Evolutionary conservation across 2,329 filamentous ascomycete genomes (phyloP).

Genomic region (Xylariales sp.): DNA sequence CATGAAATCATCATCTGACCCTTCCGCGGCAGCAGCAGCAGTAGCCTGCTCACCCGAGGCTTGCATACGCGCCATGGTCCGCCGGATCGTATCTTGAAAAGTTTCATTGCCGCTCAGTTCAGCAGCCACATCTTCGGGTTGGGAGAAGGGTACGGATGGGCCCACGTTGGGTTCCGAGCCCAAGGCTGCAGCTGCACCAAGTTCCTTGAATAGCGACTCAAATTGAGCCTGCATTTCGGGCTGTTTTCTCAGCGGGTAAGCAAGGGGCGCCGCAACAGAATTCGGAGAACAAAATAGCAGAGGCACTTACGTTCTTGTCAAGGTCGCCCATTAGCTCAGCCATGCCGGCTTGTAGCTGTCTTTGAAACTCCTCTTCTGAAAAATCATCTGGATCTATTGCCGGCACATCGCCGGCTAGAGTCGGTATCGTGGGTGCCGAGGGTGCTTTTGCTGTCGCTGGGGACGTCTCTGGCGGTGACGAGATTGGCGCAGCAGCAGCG

Average conservation of each 20-base stretch:
- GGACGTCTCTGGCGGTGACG: conserved; percentile 6
- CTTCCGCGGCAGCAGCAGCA: conserved; percentile 65
- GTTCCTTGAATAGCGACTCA: conserved; percentile 70
- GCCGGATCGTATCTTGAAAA: conserved; percentile 89
- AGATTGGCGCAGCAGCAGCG: conserved; percentile 4
- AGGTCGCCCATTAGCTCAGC: conserved; percentile 72
- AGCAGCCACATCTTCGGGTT: conserved; percentile 20
- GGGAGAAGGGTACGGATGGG: conserved; percentile 16
- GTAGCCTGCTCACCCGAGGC: conserved; percentile 81
- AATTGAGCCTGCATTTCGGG: conserved; percentile 76
- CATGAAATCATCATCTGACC: conserved; percentile 72
- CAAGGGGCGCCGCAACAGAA: no score
- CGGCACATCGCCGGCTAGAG: conserved; percentile 18
- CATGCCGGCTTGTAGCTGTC: conserved; percentile 88
- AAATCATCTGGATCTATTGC: conserved; percentile 35
- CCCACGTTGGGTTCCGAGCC: conserved; percentile 17
- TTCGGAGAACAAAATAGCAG: no score
- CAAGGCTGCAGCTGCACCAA: conserved; percentile 48
- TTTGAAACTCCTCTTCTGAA: conserved; percentile 75
- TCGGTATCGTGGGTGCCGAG: conserved; percentile 6
- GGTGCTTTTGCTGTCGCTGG: conserved; percentile 15
- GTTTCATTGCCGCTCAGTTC: conserved; percentile 52
- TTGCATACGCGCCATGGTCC: conserved; percentile 96
- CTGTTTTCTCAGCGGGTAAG: no score
- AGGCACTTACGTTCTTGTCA: conserved; percentile 49